phyloP scores from a whole-genome alignment of 352 stramenopile genomes.

The Globisporangium takayamanum region DNA sequence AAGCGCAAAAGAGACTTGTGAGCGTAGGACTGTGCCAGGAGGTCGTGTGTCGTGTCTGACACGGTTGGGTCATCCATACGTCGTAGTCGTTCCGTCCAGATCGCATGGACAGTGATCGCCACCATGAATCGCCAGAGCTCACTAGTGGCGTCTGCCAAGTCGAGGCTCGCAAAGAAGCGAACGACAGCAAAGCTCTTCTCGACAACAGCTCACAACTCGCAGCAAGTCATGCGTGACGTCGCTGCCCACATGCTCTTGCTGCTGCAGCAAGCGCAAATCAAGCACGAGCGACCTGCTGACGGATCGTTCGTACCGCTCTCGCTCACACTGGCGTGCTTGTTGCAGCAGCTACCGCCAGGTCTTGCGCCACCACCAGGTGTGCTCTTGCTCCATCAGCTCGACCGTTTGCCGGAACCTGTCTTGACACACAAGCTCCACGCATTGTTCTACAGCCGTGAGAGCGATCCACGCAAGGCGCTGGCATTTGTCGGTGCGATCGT shows the following conservation, averaged over 20 bases:
- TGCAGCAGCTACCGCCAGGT: constrained; percentile 35
- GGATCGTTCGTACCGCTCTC: constrained; percentile 46
- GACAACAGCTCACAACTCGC: no score
- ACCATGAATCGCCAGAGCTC: no score
- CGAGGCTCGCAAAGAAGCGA: no score
- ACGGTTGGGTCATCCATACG: no score
- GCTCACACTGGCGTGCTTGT: constrained; percentile 36
- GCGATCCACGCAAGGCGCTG: constrained; percentile 19
- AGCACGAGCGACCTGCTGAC: constrained; percentile 30
- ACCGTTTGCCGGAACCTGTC: constrained; percentile 24
- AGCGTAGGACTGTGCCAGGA: no score
- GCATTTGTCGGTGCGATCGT: constrained; percentile 31
- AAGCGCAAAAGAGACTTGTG: no score
- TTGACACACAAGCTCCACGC: constrained; percentile 27
- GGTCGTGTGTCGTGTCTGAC: no score
- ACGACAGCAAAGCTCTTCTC: no score
- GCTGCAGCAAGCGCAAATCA: constrained; percentile 40
- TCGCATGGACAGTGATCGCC: no score
- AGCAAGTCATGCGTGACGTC: constrained; percentile 38
- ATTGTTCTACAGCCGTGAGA: constrained; percentile 10
- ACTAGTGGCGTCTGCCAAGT: no score
- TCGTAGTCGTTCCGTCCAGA: no score
- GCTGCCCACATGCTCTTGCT: constrained; percentile 41
- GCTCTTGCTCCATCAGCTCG: constrained; percentile 37
- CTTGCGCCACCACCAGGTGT: constrained; percentile 27